Base-by-base conservation (phyloP, 306 rosid species). In the Quercus cerris region DNA sequence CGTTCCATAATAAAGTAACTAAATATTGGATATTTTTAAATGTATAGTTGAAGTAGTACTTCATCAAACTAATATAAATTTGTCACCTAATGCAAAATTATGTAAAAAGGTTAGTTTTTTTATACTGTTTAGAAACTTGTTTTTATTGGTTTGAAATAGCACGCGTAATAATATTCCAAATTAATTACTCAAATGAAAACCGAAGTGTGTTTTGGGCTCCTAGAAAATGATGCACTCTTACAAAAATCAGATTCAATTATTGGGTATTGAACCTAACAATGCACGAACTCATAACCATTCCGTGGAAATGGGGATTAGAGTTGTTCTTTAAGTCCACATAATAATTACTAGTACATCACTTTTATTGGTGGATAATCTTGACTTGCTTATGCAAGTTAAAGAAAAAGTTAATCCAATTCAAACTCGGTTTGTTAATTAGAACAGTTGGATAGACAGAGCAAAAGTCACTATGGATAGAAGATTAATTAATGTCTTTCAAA, bases 321-420 rank as follows among this genome's bases (percentile, higher is more conserved):
- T 28, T 12, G 54, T 25, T 22, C 31, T 58, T 7, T 18, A 70
- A 70, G 84, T 86, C 82, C 73, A 72, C 67, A 61, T 73, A 77
- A 85, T 89, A 78, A 87, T 82, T 81, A 25, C 27, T 25, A 25
- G 27, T 25, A 80, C 80, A 22, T 54, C 66, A 75, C 87, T 71
- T 66, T 75, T 75, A 25, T 58, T 33, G 88, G 91, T 83, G 91
- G 89, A 83, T 81, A 31, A 83, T 52, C 76, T 91, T 85, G 92
- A 89, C 93, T 85, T 82, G 27, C 46, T 17, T 52, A 75, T 25
- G 11, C 78, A 28, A 49, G 25, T 75, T 49, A 58, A 85, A 52
- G 12, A 66, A 75, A 71, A 69, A 73, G 62, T 51, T 44, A 59
- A 57, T 23, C 76, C 49, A 30, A 57, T 86, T 75, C 70, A 56